Base-by-base conservation (phyloP, 225 moss, liverwort and hornwort genomes). In the Neckera pumila region DNA sequence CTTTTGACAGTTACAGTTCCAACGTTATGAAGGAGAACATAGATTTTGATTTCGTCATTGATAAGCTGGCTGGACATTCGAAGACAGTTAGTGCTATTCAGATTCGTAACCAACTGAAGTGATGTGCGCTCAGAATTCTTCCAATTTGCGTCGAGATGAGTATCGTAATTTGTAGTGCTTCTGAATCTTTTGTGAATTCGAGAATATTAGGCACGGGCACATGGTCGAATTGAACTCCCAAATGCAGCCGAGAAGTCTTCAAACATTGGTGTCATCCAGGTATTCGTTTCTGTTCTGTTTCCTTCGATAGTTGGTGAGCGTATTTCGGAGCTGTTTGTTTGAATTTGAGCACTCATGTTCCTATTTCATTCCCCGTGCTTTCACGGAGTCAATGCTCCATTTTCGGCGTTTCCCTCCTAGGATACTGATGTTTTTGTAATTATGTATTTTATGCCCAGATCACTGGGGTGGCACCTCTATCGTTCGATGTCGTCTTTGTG, bases 241-340 rank as follows among this genome's bases (percentile, higher is more conserved):
- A 94, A 99, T 87, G 78, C 60, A 86, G 88, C 91, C 27, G 96
- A 96, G 76, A 94, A 92, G 80, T 91, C 92, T 67, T 92, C 98
- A 85, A 99, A 97, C 70, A 92, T 97, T 82, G 98, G 91, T 67
- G 90, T 97, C 56, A 90, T 99, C 76, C 98, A 99, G 96, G 97
- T 97, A 84, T 49, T 42, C 12, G 45, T 70, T 74, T 82, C 34
- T 40, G 34, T 60, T 64, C 25, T 49, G 18, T 79, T n/a, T 25
- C 56, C 64, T 88, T 31, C 62, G 74, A 76, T 25, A 27, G 43
- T 57, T 51, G 58, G 69, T 56, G 53, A 82, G 42, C 53, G 23
- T 85, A 54, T 82, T 85, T 72, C 76, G 63, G 54, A 72, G 56
- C 33, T 92, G 64, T 70, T 31, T 64, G 76, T 69, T 92, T 84